A percentile compares a stretch with the other conserved stretches of the same genome.
Conservation (phyloP, 108 stramenopile species). For the Pelagomonas calceolata region DNA sequence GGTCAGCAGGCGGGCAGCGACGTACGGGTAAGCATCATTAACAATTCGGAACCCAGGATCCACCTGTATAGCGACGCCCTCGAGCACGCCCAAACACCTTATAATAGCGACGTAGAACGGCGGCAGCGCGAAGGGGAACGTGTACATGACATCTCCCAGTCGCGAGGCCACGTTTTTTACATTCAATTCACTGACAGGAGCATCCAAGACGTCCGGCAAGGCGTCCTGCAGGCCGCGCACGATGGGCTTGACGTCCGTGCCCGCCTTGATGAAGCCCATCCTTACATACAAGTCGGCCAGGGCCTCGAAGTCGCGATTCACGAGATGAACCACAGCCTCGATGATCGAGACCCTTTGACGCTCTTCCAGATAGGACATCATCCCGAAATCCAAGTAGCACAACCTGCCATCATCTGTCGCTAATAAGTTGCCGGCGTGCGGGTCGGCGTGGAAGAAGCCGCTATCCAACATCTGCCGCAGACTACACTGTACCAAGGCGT, state of each 20-base stretch:
- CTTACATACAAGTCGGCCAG: conserved; percentile 67
- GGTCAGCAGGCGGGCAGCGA: conserved; percentile 81
- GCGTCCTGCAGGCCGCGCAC: conserved; percentile 72
- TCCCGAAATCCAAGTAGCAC: conserved; percentile 89
- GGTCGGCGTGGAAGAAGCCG: conserved; percentile 54
- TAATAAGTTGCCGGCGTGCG: conserved; percentile 69
- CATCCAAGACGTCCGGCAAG: conserved; percentile 80
- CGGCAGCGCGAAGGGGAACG: conserved; percentile 83
- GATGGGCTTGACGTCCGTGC: conserved; percentile 69
- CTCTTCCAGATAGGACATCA: conserved; percentile 80
- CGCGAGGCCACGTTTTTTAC: conserved; percentile 89
- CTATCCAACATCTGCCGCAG: conserved; percentile 84
- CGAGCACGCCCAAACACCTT: conserved; percentile 86
- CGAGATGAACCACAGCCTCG: conserved; percentile 88
- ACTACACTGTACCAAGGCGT: conserved; percentile 82
- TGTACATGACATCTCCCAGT: conserved; percentile 93
- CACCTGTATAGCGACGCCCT: conserved; percentile 83
- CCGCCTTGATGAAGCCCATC: conserved; percentile 83
- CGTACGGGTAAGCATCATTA: conserved; percentile 83
- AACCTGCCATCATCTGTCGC: conserved; percentile 65
- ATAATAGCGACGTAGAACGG: conserved; percentile 96
- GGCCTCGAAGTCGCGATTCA: conserved; percentile 82
- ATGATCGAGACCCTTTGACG: conserved; percentile 82
- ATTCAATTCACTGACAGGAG: conserved; percentile 81
- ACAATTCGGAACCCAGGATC: conserved; percentile 49